Percentiles rank a stretch among this genome's conserved stretches.
Evolutionary conservation across 352 stramenopile genomes (phyloP).

Genomic region (Chrysophaeum taylorii): DNA sequence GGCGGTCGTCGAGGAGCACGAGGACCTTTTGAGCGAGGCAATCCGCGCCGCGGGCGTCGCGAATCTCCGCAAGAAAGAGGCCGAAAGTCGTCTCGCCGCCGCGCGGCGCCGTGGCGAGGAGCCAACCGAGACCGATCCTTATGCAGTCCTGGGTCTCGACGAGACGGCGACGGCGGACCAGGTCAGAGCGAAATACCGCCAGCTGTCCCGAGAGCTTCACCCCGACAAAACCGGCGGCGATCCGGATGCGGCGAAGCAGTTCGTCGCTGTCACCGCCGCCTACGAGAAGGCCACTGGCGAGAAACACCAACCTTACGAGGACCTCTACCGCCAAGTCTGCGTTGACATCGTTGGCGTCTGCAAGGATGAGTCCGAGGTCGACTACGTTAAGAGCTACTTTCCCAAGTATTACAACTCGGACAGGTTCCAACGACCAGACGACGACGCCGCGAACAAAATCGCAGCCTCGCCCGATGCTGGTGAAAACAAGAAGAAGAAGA

Average conservation of each 20-base stretch:
- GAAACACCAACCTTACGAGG: conserved; percentile 15
- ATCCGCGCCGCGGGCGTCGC: conserved; percentile 18
- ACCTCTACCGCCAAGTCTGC: conserved; percentile 21
- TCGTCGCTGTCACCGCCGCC: conserved; percentile 17
- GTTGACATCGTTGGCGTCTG: conserved; percentile 18
- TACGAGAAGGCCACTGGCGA: conserved; percentile 20
- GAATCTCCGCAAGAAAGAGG: conserved; percentile 12
- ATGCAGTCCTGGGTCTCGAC: conserved; percentile 13
- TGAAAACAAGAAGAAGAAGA: too few species aligned
- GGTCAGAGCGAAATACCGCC: conserved; percentile 6
- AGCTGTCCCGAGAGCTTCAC: conserved; percentile 16
- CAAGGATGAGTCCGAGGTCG: conserved; percentile 6
- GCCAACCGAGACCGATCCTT: not conserved
- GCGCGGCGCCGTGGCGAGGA: not conserved
- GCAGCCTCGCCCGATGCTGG: too few species aligned
- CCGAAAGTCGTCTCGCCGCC: not conserved
- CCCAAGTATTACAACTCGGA: not conserved
- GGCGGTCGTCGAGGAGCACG: conserved; percentile 15
- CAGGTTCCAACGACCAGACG: conserved; percentile 5
- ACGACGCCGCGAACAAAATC: too few species aligned
- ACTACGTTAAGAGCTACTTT: not conserved
- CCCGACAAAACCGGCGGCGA: conserved; percentile 4
- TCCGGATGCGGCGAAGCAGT: not conserved
- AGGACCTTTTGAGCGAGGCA: conserved; percentile 17
- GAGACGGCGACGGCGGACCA: not conserved